Percentiles rank a stretch among this genome's conserved stretches.
Evolutionary conservation across 106 monocot species (phyloP).

Genomic region (Platanthera zijinensis): DNA sequence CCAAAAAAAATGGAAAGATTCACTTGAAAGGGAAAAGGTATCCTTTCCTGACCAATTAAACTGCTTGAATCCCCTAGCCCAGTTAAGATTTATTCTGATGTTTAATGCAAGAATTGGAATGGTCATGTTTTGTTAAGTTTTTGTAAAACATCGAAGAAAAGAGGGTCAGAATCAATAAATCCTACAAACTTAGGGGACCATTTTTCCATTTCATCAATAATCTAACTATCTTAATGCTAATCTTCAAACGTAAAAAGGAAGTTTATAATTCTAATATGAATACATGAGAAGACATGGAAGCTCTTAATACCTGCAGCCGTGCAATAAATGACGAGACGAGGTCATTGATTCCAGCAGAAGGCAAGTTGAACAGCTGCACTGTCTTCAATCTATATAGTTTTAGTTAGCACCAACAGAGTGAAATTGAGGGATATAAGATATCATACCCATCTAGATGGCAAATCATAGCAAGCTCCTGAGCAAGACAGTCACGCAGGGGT

Average conservation of each 20-base stretch:
- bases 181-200: neutral
- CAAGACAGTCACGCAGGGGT: constrained; percentile 78
- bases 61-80: no score
- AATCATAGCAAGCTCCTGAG: constrained; percentile 61
- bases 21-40: no score
- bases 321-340: constrained; percentile 80
- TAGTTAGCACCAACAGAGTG: constrained; percentile 5
- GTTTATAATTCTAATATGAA: neutral
- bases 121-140: no score
- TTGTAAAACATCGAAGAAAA: no score
- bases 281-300: neutral
- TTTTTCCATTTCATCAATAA: no score
- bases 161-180: no score
- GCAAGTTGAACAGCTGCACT: constrained; percentile 34
- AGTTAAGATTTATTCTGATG: no score
- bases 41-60: no score
- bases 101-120: no score
- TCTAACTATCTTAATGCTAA: no score
- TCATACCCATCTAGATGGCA: constrained; percentile 75
- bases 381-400: constrained; percentile 57
- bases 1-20: no score
- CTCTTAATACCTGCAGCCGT: constrained; percentile 49
- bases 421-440: neutral
- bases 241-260: neutral
- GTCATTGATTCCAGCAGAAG: constrained; percentile 56